Evolutionary conservation across 495 filamentous ascomycete species (phyloP).

Genomic region (Stereocaulon alpinum): DNA sequence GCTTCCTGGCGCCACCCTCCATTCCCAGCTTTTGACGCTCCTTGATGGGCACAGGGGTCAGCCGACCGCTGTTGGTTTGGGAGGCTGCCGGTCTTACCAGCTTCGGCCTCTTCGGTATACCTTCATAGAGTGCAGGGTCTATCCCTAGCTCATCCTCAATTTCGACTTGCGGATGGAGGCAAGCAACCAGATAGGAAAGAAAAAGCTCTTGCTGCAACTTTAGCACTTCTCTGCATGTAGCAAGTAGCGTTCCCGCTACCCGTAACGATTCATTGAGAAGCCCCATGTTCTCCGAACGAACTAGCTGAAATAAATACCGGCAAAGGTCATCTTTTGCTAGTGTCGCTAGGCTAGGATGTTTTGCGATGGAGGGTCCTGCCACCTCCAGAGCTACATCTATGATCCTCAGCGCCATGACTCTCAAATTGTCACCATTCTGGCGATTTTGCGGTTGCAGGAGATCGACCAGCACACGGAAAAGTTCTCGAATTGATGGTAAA

Average conservation of each 20-base stretch:
- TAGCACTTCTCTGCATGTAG: conserved; percentile 82
- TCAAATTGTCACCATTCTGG: conserved; percentile 86
- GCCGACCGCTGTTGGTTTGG: conserved; percentile 67
- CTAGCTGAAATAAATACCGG: conserved; percentile 90
- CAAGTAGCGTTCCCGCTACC: conserved; percentile 80
- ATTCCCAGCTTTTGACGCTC: conserved; percentile 88
- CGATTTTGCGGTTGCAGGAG: conserved; percentile 86
- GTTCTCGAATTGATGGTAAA: conserved; percentile 82
- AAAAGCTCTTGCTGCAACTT: conserved; percentile 97
- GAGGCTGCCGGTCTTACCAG: conserved; percentile 73
- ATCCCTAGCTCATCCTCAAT: conserved; percentile 88
- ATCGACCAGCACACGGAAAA: conserved; percentile 91
- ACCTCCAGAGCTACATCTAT: conserved; percentile 97
- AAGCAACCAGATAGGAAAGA: conserved; percentile 86
- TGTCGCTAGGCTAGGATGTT: conserved; percentile 78
- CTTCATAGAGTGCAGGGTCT: conserved; percentile 82
- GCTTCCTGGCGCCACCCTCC: conserved; percentile 83
- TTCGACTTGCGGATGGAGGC: conserved; percentile 81
- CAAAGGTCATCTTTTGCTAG: conserved; percentile 91
- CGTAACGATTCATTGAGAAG: conserved; percentile 86
- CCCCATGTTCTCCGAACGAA: conserved; percentile 89
- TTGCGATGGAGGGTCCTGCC: conserved; percentile 88
- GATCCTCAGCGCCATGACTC: conserved; percentile 93
- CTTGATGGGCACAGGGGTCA: conserved; percentile 87
- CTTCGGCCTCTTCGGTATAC: conserved; percentile 83